Evolutionary conservation across 2,329 filamentous ascomycete genomes (phyloP), one percentile per base, ranked within the genome.

Genomic region (Fusarium foetens): DNA sequence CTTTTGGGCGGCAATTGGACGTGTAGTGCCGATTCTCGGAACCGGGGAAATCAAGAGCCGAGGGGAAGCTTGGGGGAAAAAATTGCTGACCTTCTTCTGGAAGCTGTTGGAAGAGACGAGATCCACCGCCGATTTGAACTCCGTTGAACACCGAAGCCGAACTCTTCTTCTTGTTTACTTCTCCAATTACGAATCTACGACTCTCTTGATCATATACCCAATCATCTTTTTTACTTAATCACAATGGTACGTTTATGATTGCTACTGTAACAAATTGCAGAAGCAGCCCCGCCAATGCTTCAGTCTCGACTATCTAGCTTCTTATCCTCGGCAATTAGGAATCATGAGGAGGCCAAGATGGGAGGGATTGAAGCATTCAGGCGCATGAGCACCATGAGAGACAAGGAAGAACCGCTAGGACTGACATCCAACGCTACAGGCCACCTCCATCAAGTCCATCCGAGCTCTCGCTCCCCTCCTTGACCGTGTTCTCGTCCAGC

Each of bases 401-500:
- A 10, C 29, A 14, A 51, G n/a, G 57, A 11, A 41, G 16, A 48
- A 29, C 23, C 41, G 10, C 5, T 25, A 33, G 27, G 14, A 58
- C 68, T 75, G 45, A 74, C 57, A 43, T 17, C 8, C 21, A 27
- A 29, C 41, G 36, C 41, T 54, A 8, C 69, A 92, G 90, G 84
- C 89, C 77, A 91, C 90, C 81, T 89, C 95, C 75, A 90, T 98
- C 87, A 96, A 95, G 84, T 97, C 93, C 83, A 95, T 99, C 90
- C 96, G 95, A 86, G 91, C 92, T 80, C 95, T 99, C 79, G 93
- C 92, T 68, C 96, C 96, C 72, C 95, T 99, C 77, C 92, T 99
- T 85, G 96, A 99, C 91, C 95, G 96, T 79, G 94, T 99, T 78
- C 92, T 99, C 74, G 94, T 99, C 77, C 96, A 99, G 91, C 94